Evolutionary conservation across 129 eudicot species (phyloP).

Genomic region (Artemisia tridentata): DNA sequence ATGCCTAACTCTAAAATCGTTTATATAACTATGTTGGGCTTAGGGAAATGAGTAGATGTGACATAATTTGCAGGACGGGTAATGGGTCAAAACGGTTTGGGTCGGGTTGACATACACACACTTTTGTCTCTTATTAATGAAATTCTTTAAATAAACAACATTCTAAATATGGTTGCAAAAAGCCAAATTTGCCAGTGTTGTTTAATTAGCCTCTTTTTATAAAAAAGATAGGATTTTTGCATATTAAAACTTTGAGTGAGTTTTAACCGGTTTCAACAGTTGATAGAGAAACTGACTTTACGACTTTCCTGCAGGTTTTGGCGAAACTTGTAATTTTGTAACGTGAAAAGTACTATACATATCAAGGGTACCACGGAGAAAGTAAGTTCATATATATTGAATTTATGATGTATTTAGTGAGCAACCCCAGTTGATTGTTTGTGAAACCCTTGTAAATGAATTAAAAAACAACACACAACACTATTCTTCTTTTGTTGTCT

Average conservation of each 20-base stretch:
- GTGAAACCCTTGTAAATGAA: slow-evolving; percentile 32
- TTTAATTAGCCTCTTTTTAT: no score
- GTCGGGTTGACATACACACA: slow-evolving; percentile 4
- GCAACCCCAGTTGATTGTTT: slow-evolving; percentile 32
- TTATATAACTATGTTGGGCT: not conserved
- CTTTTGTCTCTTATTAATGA: no score
- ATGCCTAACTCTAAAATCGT: not conserved
- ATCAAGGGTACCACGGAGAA: slow-evolving; percentile 33
- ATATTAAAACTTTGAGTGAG: no score
- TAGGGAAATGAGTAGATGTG: not conserved
- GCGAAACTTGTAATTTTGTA: slow-evolving; percentile 45
- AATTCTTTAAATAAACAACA: no score
- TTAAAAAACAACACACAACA: slow-evolving; percentile 18
- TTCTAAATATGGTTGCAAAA: no score
- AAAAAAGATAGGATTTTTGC: no score
- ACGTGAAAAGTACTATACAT: slow-evolving; percentile 27
- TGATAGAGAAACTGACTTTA: slow-evolving; percentile 10
- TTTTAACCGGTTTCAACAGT: no score
- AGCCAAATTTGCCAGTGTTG: no score
- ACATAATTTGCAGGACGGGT: no score
- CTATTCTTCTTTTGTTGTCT: slow-evolving; percentile 7
- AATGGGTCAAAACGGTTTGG: not conserved
- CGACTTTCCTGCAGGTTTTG: slow-evolving; percentile 37
- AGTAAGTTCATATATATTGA: slow-evolving; percentile 21
- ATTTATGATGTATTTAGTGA: slow-evolving; percentile 38